phyloP scores from a whole-genome alignment of 116 monocot genomes.

The Phalaenopsis hybrid region DNA sequence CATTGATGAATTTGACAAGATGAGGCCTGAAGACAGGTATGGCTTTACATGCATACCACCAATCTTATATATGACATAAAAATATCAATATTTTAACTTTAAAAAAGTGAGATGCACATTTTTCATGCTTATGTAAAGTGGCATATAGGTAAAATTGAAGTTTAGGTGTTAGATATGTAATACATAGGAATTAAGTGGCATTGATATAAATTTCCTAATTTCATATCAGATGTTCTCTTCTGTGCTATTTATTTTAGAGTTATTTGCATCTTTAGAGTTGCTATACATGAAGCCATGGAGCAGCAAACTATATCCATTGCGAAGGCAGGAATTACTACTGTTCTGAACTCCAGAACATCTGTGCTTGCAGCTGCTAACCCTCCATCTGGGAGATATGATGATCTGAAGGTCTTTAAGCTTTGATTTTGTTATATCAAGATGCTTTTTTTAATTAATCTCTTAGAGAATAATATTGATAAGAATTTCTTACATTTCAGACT shows the following conservation, averaged over 20 bases:
- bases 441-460: neutral
- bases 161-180: too few species aligned
- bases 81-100: too few species aligned
- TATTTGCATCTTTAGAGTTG: constrained; percentile 54
- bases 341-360: constrained; percentile 94
- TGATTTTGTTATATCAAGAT: neutral
- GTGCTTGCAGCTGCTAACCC: constrained; percentile 99
- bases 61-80: too few species aligned
- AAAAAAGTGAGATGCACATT: too few species aligned
- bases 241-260: neutral
- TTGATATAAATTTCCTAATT: constrained; percentile 1
- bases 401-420: constrained; percentile 64
- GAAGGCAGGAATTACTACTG: constrained; percentile 98
- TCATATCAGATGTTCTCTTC: neutral
- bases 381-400: constrained; percentile 93
- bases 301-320: constrained; percentile 99
- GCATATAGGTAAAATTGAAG: too few species aligned
- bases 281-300: constrained; percentile 99
- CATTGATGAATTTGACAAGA: constrained; percentile 99
- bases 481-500: constrained; percentile 46
- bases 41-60: neutral
- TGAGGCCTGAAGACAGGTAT: constrained; percentile 98
- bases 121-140: too few species aligned
- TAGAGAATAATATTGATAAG: neutral
- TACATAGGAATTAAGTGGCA: neutral